Conservation (phyloP, 2,329 filamentous ascomycete genomes). For the Sporothrix phasma region DNA sequence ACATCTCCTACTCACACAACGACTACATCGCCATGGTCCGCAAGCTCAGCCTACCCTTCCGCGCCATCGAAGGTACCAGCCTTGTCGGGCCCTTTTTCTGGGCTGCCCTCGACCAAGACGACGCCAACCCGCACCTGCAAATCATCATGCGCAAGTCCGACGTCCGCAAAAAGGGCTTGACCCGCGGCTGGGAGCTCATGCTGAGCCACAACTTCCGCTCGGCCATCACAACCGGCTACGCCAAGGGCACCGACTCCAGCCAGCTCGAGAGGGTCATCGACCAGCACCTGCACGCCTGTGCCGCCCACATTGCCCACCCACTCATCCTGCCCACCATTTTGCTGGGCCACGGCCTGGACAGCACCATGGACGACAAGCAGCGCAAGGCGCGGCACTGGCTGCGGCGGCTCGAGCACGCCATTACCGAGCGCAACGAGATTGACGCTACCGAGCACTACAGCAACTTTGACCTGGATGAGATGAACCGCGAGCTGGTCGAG, state of each 20-base stretch:
- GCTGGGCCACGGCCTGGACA: slow-evolving; percentile 47
- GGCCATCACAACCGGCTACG: slow-evolving; percentile 48
- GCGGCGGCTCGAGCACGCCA: slow-evolving; percentile 49
- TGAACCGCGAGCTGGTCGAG: slow-evolving; percentile 53
- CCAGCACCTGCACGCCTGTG: slow-evolving; percentile 40
- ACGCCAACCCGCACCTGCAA: slow-evolving; percentile 47
- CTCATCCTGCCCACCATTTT: slow-evolving; percentile 50
- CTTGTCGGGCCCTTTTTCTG: slow-evolving; percentile 56
- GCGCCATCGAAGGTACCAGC: slow-evolving; percentile 48
- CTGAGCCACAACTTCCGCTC: slow-evolving; percentile 47
- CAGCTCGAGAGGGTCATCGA: slow-evolving; percentile 40
- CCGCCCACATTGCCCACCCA: slow-evolving; percentile 44
- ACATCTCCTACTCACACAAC: slow-evolving; percentile 42
- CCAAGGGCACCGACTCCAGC: slow-evolving; percentile 50
- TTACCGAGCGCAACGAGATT: slow-evolving; percentile 51
- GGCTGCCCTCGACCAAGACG: slow-evolving; percentile 46
- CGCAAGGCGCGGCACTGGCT: slow-evolving; percentile 54
- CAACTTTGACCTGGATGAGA: slow-evolving; percentile 46
- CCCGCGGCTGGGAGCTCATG: slow-evolving; percentile 55
- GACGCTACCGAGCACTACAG: slow-evolving; percentile 45
- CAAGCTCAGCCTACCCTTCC: slow-evolving; percentile 42
- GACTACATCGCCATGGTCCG: slow-evolving; percentile 48
- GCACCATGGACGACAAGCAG: slow-evolving; percentile 49
- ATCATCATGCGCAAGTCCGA: slow-evolving; percentile 57
- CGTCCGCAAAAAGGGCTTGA: slow-evolving; percentile 53